These are phyloP conservation scores for Amanita thiersii DNA, from an alignment of 768 basidiomycete genomes.

Conservation along the genomic window DNA sequence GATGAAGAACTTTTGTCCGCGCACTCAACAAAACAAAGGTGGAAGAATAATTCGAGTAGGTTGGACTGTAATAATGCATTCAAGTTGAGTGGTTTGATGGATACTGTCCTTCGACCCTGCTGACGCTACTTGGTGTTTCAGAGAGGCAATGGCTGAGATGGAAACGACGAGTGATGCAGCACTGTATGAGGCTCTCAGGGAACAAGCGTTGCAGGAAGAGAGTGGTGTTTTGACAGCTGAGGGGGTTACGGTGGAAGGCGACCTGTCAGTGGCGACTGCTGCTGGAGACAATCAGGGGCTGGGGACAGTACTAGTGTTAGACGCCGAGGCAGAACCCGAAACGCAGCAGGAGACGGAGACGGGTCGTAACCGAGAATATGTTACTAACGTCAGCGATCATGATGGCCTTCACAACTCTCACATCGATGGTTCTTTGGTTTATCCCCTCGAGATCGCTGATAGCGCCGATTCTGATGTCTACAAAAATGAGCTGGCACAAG, in stretches of 20 bases:
- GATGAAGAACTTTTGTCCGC: conserved; percentile 55
- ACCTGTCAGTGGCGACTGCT: not conserved
- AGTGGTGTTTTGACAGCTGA: not conserved
- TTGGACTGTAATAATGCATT: conserved; percentile 56
- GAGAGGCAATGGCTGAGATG: conserved; percentile 40
- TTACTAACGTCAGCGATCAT: too few species aligned
- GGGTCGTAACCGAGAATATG: not conserved
- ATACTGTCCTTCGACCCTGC: not conserved
- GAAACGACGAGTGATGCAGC: conserved; percentile 17
- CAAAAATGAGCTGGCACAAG: too few species aligned
- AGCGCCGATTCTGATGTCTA: too few species aligned
- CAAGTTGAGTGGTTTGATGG: conserved; percentile 34
- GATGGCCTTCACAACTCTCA: too few species aligned
- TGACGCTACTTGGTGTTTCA: conserved; percentile 12
- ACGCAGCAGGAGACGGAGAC: not conserved
- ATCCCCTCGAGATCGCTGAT: too few species aligned
- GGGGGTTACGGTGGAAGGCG: not conserved
- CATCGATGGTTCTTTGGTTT: too few species aligned
- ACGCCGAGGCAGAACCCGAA: not conserved
- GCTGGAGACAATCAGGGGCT: too few species aligned
- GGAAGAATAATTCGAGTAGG: conserved; percentile 44
- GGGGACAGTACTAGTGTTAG: too few species aligned
- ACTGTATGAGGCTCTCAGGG: not conserved
- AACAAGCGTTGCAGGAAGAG: not conserved
- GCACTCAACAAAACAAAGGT: conserved; percentile 46